Conservation (phyloP, 1,284 basidiomycete genomes). For the Xerocomus minutiporus region DNA sequence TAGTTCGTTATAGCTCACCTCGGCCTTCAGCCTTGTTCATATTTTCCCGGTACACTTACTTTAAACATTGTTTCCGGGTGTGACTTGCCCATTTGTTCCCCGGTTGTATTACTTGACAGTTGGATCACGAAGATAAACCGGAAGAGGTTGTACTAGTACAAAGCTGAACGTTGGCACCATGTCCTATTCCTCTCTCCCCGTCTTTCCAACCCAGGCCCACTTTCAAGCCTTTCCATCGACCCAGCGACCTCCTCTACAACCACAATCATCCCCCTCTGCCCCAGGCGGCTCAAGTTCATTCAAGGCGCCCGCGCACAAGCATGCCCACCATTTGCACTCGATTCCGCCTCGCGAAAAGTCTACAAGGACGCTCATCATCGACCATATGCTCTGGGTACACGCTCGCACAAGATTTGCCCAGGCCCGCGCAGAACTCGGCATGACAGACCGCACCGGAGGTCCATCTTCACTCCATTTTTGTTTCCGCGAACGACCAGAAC, state of each 20-base stretch:
- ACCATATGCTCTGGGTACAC: slow-evolving; percentile 80
- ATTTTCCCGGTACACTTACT: neutral
- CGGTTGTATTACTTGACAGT: slow-evolving; percentile 5
- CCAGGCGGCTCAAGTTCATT: slow-evolving; percentile 18
- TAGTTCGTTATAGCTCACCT: neutral
- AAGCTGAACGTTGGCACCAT: slow-evolving; percentile 13
- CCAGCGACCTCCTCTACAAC: slow-evolving; percentile 8
- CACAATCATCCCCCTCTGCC: slow-evolving; percentile 12
- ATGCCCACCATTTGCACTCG: slow-evolving; percentile 49
- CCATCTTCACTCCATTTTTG: slow-evolving; percentile 50
- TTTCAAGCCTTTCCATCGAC: slow-evolving; percentile 20
- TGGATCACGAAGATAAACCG: slow-evolving; percentile 26
- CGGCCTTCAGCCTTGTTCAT: neutral
- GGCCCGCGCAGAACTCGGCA: slow-evolving; percentile 73
- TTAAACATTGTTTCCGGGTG: neutral
- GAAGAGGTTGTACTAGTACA: slow-evolving; percentile 12
- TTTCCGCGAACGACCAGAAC: slow-evolving; percentile 64
- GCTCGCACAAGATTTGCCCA: slow-evolving; percentile 74
- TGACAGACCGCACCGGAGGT: slow-evolving; percentile 73
- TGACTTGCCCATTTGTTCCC: neutral
- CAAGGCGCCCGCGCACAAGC: slow-evolving; percentile 36
- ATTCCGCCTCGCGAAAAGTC: slow-evolving; percentile 77
- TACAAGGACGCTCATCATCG: slow-evolving; percentile 74
- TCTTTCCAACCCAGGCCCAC: slow-evolving; percentile 16
- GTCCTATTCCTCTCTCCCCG: slow-evolving; percentile 28